Evolutionary conservation across 306 rosid genomes (phyloP), one percentile per base, ranked within the genome.

Genomic region (Medicago ruthenica): DNA sequence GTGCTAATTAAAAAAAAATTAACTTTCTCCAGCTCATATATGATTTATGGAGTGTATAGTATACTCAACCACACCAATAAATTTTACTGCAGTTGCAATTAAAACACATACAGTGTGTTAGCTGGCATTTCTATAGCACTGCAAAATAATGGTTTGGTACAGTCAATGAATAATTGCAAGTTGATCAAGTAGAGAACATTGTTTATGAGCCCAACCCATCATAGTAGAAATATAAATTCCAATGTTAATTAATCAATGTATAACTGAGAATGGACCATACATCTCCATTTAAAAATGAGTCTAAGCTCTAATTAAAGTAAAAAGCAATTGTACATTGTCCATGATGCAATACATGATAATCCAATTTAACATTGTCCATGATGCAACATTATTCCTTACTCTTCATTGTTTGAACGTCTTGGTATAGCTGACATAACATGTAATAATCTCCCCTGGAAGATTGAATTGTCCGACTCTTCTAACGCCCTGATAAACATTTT

Each of bases 391-490:
- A 45, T 64, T 42, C 18, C 96, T 79, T 85, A 94, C 96, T 83
- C 96, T 18, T 74, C 83, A 77, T 83, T 89, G 61, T 82, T 86
- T 8, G 91, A 70, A 75, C 84, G 77, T 41, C 79, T 90, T 58
- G 80, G 86, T 64, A 86, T 80, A 55, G 98, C 92, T 51, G 87
- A 93, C 96, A 94, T 83, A 77, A 94, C 87, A 81, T 92, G 98
- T 91, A 94, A 80, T 67, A 92, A 79, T 82, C 99, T 85, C 79
- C 98, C 98, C 86, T 92, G 98, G 77, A 95, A 95, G 70, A 81
- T 87, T 76, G 97, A 85, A 84, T 82, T 80, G 76, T 95, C 97
- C 22, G 90, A 83, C 84, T 86, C 91, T 82, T 90, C 83, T 20
- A 85, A 73, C 8, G 99, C 97, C 89, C 98, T 87, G 80, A 51